Base-by-base conservation (phyloP, 257 asterid genomes). In the Fraxinus quadrangulata region DNA sequence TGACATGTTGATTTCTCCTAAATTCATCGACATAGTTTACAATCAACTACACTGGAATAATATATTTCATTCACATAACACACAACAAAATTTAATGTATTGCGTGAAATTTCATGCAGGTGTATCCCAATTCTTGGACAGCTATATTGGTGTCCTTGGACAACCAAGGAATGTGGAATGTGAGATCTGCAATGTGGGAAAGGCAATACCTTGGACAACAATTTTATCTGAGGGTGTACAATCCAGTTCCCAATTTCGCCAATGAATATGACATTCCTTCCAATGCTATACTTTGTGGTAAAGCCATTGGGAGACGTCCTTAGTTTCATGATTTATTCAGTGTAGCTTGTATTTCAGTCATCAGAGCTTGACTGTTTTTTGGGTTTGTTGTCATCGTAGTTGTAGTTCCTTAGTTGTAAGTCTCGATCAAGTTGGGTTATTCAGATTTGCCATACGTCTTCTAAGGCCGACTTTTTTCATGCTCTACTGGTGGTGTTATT, bases 111-210 rank as follows among this genome's bases (percentile, higher is more conserved):
- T 39, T 17, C 7, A 2, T 70, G 83, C 83, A 96, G 99, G 99
- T 92, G 37, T 96, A 92, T 83, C 99, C 98, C 0, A 84, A 80
- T 5, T 92, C 97, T 6, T 96, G 99, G 99, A 89, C 97, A 13
- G 79, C 94, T 0, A 93, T 96, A 59, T 37, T 92, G 10, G 96
- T 92, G 40, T 92, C 98, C 0, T 83, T 96, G 87, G 99, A 96
- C 87, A 93, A 96, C 89, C 97, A 96, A 81, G 99, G 99, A 0
- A 96, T 93, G 97, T 96, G 99, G 98, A 93, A 96, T 70, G 39
- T 96, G 89, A 90, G 98, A 84, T 93, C 98, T 3, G 96, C 98
- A 3, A 87, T 86, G 81, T 93, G 99, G 98, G 98, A 88, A 68
- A 89, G 94, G 73, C 97, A 92, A 37, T 93, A 96, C 84, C 90